Evolutionary conservation across 1,284 basidiomycete genomes (phyloP).

Genomic region (Pisolithus thermaeus): DNA sequence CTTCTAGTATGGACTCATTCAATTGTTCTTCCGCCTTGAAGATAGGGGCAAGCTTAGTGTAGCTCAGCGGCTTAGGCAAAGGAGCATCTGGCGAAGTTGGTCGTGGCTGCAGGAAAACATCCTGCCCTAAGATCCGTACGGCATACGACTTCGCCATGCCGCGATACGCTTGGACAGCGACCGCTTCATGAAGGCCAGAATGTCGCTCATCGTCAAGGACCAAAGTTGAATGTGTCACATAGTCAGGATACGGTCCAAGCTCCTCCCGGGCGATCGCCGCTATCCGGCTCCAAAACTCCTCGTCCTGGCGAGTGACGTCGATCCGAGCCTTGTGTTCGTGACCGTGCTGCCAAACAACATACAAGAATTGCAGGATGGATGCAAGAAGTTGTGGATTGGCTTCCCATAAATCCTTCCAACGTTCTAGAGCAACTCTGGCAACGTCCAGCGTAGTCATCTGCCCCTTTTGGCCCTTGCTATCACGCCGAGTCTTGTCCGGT

Average conservation of each 20-base stretch:
- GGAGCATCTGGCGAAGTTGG: slow-evolving; percentile 30
- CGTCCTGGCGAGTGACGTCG: slow-evolving; percentile 48
- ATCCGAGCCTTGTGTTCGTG: slow-evolving; percentile 67
- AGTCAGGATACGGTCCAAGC: slow-evolving; percentile 62
- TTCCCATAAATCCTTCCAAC: slow-evolving; percentile 72
- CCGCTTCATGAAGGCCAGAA: slow-evolving; percentile 55
- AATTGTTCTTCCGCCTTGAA: slow-evolving; percentile 59
- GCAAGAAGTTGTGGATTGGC: slow-evolving; percentile 72
- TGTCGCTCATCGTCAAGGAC: slow-evolving; percentile 47
- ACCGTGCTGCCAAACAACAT: slow-evolving; percentile 79
- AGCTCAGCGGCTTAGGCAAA: slow-evolving; percentile 51
- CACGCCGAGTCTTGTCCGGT: slow-evolving; percentile 9
- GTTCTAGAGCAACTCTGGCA: slow-evolving; percentile 59
- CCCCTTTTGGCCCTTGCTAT: slow-evolving; percentile 30
- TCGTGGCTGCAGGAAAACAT: slow-evolving; percentile 55
- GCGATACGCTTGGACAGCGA: slow-evolving; percentile 64
- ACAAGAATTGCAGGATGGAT: slow-evolving; percentile 73
- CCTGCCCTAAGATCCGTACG: slow-evolving; percentile 64
- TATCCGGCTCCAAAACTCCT: slow-evolving; percentile 61
- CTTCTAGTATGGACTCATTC: slow-evolving; percentile 59
- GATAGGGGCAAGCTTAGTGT: slow-evolving; percentile 46
- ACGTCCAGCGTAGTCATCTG: slow-evolving; percentile 52
- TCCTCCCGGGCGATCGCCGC: slow-evolving; percentile 57
- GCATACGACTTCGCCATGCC: slow-evolving; percentile 72
- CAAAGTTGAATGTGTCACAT: slow-evolving; percentile 43